Conservation (phyloP, 208 protist genomes). For the Spongospora subterranea region DNA sequence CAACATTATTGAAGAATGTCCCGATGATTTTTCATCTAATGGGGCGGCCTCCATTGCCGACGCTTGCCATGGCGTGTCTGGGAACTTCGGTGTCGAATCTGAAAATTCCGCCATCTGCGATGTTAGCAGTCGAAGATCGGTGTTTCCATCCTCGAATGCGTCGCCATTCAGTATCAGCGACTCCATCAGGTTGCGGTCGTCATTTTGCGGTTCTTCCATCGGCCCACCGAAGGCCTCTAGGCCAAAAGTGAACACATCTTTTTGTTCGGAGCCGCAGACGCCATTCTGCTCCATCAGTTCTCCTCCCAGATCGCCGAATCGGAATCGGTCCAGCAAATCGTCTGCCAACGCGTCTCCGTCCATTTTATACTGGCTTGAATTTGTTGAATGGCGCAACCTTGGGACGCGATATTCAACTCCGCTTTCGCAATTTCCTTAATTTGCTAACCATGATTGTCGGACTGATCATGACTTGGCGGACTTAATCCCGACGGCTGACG, state of each 20-base stretch:
- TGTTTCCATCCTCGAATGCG: not conserved
- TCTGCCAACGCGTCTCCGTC: not conserved
- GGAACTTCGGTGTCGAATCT: not conserved
- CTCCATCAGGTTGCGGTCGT: not conserved
- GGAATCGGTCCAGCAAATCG: not conserved
- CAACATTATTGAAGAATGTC: not conserved
- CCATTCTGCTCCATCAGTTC: not conserved
- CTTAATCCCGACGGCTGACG: no score
- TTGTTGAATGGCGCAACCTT: no score
- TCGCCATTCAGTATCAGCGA: not conserved
- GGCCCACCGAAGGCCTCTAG: not conserved
- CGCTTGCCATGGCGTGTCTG: not conserved
- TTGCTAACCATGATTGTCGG: no score
- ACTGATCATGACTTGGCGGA: no score
- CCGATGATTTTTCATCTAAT: not conserved
- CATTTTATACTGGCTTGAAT: no score
- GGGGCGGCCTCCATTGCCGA: not conserved
- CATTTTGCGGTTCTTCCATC: not conserved
- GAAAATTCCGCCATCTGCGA: not conserved
- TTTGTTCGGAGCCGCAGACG: not conserved
- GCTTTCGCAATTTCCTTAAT: no score
- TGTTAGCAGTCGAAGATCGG: not conserved
- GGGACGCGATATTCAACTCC: no score
- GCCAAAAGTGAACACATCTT: not conserved
- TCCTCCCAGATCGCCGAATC: not conserved